Conservation (phyloP, 331 rosid species). For the Cydonia oblonga region DNA sequence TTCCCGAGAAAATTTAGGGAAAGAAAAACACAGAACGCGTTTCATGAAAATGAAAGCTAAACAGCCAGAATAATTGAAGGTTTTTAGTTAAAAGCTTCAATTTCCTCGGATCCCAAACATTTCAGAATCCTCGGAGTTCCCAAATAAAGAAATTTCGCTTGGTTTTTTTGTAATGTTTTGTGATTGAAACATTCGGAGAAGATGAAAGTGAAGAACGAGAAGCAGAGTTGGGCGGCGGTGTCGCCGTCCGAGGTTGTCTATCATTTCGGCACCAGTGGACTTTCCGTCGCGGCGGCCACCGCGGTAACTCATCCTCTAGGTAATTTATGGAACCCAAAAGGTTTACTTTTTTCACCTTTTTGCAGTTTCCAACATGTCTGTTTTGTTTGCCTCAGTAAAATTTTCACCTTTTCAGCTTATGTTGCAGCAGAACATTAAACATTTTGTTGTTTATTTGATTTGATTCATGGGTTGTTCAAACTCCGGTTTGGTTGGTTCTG, state of each 20-base stretch:
- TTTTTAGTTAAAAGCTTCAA: neutral
- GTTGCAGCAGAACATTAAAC: no score
- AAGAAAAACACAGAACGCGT: neutral
- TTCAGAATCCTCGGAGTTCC: neutral
- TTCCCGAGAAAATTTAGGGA: neutral
- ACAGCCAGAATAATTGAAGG: neutral
- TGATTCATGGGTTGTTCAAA: neutral
- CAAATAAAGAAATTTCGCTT: neutral
- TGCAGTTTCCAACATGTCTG: neutral
- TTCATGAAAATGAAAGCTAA: neutral
- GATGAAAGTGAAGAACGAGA: slow-evolving; percentile 25
- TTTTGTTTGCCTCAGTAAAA: no score
- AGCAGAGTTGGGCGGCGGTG: slow-evolving; percentile 40
- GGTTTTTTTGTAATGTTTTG: neutral
- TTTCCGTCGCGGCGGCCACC: slow-evolving; percentile 76
- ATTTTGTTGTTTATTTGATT: no score
- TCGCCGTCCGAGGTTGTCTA: slow-evolving; percentile 48
- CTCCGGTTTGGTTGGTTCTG: neutral
- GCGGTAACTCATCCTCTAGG: slow-evolving; percentile 83
- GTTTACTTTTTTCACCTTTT: neutral
- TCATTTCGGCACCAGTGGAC: slow-evolving; percentile 77
- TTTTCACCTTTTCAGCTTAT: neutral
- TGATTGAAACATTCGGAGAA: slow-evolving; percentile 18
- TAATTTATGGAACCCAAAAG: neutral
- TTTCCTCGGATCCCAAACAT: neutral